Conservation (phyloP, 1,284 basidiomycete species). For the Trichosporon sp. region DNA sequence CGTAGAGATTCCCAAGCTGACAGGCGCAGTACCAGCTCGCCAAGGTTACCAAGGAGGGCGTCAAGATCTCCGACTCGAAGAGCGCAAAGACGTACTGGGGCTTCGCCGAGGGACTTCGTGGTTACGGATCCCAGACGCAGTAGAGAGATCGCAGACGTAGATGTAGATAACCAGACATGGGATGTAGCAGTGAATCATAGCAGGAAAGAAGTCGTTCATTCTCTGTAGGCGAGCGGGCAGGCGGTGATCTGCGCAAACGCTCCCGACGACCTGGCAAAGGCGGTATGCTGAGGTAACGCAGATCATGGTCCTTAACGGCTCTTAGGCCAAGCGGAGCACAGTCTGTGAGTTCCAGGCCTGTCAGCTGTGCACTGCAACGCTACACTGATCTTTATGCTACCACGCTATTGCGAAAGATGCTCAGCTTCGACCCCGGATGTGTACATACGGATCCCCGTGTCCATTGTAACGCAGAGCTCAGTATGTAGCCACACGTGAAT, state of each 20-base stretch:
- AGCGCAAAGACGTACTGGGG: constrained; percentile 75
- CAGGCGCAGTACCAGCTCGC: constrained; percentile 82
- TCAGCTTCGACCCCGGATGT: too few relatives aligned
- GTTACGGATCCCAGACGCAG: constrained; percentile 67
- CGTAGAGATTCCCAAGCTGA: neutral
- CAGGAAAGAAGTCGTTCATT: neutral
- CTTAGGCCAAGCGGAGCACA: too few relatives aligned
- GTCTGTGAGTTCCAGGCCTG: too few relatives aligned
- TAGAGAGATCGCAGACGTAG: constrained; percentile 30
- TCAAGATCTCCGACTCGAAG: constrained; percentile 73
- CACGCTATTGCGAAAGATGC: too few relatives aligned
- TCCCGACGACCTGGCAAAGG: too few relatives aligned
- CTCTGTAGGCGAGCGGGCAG: too few relatives aligned
- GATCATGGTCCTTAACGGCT: too few relatives aligned
- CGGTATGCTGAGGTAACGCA: too few relatives aligned
- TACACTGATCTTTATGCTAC: too few relatives aligned
- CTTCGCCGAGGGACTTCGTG: constrained; percentile 70
- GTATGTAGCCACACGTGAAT: neutral
- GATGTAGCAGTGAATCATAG: constrained; percentile 1
- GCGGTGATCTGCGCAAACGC: too few relatives aligned
- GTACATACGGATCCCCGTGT: too few relatives aligned
- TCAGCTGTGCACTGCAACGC: too few relatives aligned
- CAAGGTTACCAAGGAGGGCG: constrained; percentile 71
- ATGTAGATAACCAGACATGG: constrained; percentile 2
- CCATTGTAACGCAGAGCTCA: neutral